These are phyloP conservation scores for Fusarium redolens DNA, from an alignment of 2,329 filamentous ascomycete genomes.

Conservation along the genomic window DNA sequence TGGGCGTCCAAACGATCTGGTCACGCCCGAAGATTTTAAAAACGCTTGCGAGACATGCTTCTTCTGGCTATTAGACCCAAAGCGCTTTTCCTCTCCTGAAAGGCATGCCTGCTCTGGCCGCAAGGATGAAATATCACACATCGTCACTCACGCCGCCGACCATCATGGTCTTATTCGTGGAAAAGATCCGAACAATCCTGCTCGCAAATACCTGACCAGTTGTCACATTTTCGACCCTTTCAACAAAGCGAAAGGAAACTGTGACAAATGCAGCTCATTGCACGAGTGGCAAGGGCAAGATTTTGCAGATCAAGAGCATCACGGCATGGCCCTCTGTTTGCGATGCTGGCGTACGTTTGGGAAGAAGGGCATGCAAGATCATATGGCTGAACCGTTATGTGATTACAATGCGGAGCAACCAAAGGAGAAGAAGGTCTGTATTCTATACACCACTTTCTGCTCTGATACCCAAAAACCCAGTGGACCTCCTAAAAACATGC, in stretches of 20 bases:
- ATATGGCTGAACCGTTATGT: conserved; percentile 28
- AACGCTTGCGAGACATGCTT: conserved; percentile 25
- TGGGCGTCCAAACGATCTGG: not conserved
- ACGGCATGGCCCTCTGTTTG: conserved; percentile 31
- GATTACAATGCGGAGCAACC: conserved; percentile 31
- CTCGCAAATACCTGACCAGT: conserved; percentile 31
- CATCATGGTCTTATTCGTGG: conserved; percentile 41
- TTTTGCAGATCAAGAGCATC: conserved; percentile 15
- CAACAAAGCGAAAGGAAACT: conserved; percentile 32
- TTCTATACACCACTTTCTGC: conserved; percentile 35
- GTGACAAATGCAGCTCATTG: conserved; percentile 22
- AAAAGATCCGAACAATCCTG: conserved; percentile 13
- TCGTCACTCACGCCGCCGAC: conserved; percentile 32
- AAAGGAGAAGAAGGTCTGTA: conserved; percentile 32
- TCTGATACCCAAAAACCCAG: conserved; percentile 20
- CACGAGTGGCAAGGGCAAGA: conserved; percentile 27
- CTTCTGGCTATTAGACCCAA: conserved; percentile 22
- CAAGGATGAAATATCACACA: conserved; percentile 39
- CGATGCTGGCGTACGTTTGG: conserved; percentile 33
- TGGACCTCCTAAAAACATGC: conserved; percentile 2
- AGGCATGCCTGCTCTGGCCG: conserved; percentile 28
- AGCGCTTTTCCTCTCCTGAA: conserved; percentile 6
- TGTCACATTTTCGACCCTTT: conserved; percentile 14
- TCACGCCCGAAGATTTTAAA: conserved; percentile 13
- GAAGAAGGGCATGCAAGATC: conserved; percentile 29